Percentiles rank a stretch among this genome's conserved stretches.
Evolutionary conservation across 768 basidiomycete genomes (phyloP).

Genomic region (Kwoniella sp.): DNA sequence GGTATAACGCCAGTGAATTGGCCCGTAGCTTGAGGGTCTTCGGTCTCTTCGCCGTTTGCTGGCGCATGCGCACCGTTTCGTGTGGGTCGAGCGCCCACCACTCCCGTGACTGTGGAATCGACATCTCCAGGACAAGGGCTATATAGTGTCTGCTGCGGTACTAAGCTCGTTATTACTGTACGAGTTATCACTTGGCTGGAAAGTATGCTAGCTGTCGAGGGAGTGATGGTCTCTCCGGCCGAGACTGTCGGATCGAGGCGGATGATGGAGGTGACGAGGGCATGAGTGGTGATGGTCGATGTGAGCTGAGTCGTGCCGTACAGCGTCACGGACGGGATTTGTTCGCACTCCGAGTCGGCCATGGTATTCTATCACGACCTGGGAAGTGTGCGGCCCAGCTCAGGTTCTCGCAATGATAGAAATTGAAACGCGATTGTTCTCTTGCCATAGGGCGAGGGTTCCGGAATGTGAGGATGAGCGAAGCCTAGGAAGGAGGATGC

Average conservation of each 20-base stretch:
- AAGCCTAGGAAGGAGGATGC: too few relatives aligned
- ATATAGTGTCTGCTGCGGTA: constrained; percentile 35
- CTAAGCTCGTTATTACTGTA: constrained; percentile 21
- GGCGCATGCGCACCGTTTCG: background rate
- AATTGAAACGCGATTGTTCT: too few relatives aligned
- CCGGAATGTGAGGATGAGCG: too few relatives aligned
- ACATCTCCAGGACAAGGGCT: constrained; percentile 24
- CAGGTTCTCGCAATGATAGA: too few relatives aligned
- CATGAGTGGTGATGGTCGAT: constrained; percentile 8
- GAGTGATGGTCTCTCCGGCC: background rate
- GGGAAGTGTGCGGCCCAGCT: too few relatives aligned
- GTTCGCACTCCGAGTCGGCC: constrained; percentile 16
- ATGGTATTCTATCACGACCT: background rate
- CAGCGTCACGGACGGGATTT: constrained; percentile 28
- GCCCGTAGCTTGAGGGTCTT: constrained; percentile 10
- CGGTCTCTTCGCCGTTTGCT: background rate
- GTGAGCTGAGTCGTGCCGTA: constrained; percentile 37
- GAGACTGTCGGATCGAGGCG: background rate
- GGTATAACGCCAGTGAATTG: constrained; percentile 13
- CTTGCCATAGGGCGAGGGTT: too few relatives aligned
- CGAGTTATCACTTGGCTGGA: constrained; percentile 4
- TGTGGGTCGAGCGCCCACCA: background rate
- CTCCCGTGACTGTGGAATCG: background rate
- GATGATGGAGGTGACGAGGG: constrained; percentile 9
- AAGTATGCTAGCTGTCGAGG: constrained; percentile 1